phyloP scores from a whole-genome alignment of 352 stramenopile species.

The Pythium oligandrum region DNA sequence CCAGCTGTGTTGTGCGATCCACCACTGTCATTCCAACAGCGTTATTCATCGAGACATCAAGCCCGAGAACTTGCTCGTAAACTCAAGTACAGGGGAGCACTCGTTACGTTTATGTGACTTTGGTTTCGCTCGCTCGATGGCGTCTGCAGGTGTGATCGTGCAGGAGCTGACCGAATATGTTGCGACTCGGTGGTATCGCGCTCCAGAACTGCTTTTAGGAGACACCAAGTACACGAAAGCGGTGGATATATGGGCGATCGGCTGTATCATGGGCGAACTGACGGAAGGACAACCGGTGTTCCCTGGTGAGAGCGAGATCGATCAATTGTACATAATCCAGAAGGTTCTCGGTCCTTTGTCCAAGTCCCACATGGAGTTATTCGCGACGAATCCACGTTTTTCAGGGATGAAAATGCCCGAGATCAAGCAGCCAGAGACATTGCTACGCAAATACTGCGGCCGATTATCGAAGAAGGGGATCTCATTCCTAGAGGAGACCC shows the following conservation, averaged over 20 bases:
- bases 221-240: slow-evolving; percentile 97
- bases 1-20: slow-evolving; percentile 95
- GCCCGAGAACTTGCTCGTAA: slow-evolving; percentile 98
- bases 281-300: slow-evolving; percentile 97
- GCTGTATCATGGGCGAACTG: slow-evolving; percentile 98
- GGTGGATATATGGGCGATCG: slow-evolving; percentile 94
- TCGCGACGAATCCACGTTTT: slow-evolving; percentile 89
- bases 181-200: slow-evolving; percentile 97
- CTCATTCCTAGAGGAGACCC: slow-evolving; percentile 70
- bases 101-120: slow-evolving; percentile 99
- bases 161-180: slow-evolving; percentile 99
- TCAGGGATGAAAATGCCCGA: slow-evolving; percentile 91
- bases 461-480: slow-evolving; percentile 83
- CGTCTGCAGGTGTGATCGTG: slow-evolving; percentile 35
- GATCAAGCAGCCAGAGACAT: slow-evolving; percentile 88
- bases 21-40: slow-evolving; percentile 95
- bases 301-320: slow-evolving; percentile 97
- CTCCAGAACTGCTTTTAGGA: slow-evolving; percentile 98
- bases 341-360: slow-evolving; percentile 96
- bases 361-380: slow-evolving; percentile 90
- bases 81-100: slow-evolving; percentile 91
- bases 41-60: slow-evolving; percentile 99
- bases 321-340: slow-evolving; percentile 99
- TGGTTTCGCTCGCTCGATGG: slow-evolving; percentile 89
- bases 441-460: slow-evolving; percentile 88